A percentile compares a stretch with the other conserved stretches of the same genome.
These are phyloP conservation scores for Ochetophila trinervis DNA, from an alignment of 306 rosid genomes.

Conservation along the genomic window DNA sequence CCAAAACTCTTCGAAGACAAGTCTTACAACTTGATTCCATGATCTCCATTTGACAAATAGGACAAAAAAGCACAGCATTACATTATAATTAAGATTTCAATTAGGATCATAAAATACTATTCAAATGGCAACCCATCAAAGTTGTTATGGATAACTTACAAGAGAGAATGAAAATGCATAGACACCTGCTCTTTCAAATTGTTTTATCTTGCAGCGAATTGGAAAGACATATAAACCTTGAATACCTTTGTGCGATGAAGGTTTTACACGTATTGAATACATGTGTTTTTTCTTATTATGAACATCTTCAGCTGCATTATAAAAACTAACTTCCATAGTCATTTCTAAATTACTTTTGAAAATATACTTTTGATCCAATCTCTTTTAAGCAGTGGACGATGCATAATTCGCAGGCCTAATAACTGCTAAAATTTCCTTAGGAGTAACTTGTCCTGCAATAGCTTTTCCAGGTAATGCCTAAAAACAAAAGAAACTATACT, in stretches of 20 bases:
- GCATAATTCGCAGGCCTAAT: slow-evolving; percentile 31
- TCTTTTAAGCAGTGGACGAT: slow-evolving; percentile 12
- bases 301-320: neutral
- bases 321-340: slow-evolving; percentile 30
- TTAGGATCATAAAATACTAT: neutral
- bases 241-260: slow-evolving; percentile 27
- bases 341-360: slow-evolving; percentile 26
- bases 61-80: slow-evolving; percentile 12
- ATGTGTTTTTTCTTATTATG: neutral
- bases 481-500: neutral
- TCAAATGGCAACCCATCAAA: neutral
- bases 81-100: neutral
- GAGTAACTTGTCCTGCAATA: slow-evolving; percentile 41
- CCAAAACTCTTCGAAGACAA: slow-evolving; percentile 22
- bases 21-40: slow-evolving; percentile 25
- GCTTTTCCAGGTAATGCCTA: slow-evolving; percentile 30
- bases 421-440: slow-evolving; percentile 34
- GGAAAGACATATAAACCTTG: slow-evolving; percentile 40
- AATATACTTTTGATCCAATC: slow-evolving; percentile 34
- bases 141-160: slow-evolving; percentile 29
- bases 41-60: slow-evolving; percentile 29
- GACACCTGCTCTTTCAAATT: slow-evolving; percentile 32
- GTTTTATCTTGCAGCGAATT: slow-evolving; percentile 15
- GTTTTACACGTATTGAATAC: slow-evolving; percentile 4
- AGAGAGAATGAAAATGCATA: slow-evolving; percentile 40